Evolutionary conservation across 2,329 filamentous ascomycete genomes (phyloP), one percentile per base, ranked within the genome.

Genomic region (Epichloe sibirici): DNA sequence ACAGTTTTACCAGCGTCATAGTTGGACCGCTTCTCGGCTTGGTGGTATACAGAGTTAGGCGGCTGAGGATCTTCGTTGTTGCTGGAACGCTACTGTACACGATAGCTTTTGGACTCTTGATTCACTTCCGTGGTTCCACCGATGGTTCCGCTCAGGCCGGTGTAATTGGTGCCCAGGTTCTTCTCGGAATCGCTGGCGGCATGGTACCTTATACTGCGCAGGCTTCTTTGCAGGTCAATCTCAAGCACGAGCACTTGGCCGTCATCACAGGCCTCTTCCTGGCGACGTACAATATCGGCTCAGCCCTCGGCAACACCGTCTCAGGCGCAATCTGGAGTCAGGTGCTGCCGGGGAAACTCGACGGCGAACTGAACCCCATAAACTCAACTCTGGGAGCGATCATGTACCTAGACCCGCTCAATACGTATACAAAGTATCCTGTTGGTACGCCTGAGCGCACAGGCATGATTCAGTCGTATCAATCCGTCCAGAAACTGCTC

Each of bases 251-350:
- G 56, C 70, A 81, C 56, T 71, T 83, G 11, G 77, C 79, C 21
- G 73, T 74, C 2, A 70, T 76, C 5, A 70, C 82, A 3, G 78
- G 79, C 13, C 66, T 85, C 54, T 72, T 78, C 54, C 69, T 74
- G 15, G 75, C 83, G 17, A 76, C 77, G 35, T 73, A 77, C 47
- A 74, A 74, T 51, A 72, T 84, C 53, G 81, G 80, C 42, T 76
- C 77, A 23, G 78, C 78, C 1, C 70, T 82, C 15, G 80, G 80
- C 3, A 70, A 71, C 2, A 76, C 79, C 3, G 71, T 85, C 51
- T 76, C 81, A 1, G 76, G 74, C 0, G 77, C 79, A 1, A 77
- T 85, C 53, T 86, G 81, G 81, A 77, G 76, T 1, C 71, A 73
- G 55, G 70, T 76, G 6, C 76, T 85, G 57, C 75, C 76, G 0